Evolutionary conservation across 495 filamentous ascomycete genomes (phyloP).

Genomic region (Clavariopsis aquatica): DNA sequence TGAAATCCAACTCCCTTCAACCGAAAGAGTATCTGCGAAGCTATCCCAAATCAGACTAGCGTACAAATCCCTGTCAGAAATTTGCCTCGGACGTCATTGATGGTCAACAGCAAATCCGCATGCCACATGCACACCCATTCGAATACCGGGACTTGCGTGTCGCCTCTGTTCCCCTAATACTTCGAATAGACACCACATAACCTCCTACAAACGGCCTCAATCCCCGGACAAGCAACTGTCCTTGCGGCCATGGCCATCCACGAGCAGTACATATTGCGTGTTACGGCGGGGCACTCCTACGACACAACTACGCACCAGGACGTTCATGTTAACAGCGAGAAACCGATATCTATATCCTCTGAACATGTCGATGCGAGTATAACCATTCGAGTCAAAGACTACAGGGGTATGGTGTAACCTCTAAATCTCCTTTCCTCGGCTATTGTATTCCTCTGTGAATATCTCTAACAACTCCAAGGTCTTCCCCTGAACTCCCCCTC

Average conservation of each 20-base stretch:
- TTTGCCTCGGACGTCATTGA: slow-evolving; percentile 10
- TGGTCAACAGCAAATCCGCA: slow-evolving; percentile 3
- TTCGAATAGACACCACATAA: neutral
- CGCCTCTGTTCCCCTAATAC: neutral
- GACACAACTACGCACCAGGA: slow-evolving; percentile 62
- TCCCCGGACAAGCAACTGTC: neutral
- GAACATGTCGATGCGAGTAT: slow-evolving; percentile 61
- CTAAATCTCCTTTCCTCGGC: slow-evolving; percentile 3
- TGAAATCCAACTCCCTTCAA: no score
- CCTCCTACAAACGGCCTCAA: neutral
- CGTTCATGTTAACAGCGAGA: slow-evolving; percentile 70
- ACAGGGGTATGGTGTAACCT: slow-evolving; percentile 49
- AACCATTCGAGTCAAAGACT: slow-evolving; percentile 69
- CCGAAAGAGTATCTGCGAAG: no score
- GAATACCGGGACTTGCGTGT: neutral
- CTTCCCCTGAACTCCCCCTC: slow-evolving; percentile 46
- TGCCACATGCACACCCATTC: neutral
- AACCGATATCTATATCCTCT: slow-evolving; percentile 59
- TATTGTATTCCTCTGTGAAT: neutral
- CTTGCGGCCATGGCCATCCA: slow-evolving; percentile 44
- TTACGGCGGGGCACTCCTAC: slow-evolving; percentile 75
- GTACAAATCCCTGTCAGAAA: slow-evolving; percentile 6
- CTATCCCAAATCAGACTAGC: no score
- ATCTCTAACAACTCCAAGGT: slow-evolving; percentile 14
- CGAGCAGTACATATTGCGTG: slow-evolving; percentile 63